phyloP scores from a whole-genome alignment of 1,139 yeast genomes.

The Magnusiomyces sp. region DNA sequence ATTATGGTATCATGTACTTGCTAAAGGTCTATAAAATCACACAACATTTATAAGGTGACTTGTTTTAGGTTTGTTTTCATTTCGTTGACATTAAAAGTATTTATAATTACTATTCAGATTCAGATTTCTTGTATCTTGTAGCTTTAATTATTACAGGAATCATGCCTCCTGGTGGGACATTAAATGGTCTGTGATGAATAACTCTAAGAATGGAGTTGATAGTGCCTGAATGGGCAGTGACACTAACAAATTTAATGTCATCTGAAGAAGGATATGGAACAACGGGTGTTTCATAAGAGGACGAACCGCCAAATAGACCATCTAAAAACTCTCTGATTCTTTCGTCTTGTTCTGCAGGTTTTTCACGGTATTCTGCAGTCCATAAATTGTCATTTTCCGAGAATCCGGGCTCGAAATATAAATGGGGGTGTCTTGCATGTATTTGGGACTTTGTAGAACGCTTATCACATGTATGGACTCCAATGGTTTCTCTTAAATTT shows the following conservation, averaged over 20 bases:
- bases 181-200: slow-evolving; percentile 45
- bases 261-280: slow-evolving; percentile 3
- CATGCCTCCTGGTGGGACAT: slow-evolving; percentile 59
- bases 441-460: slow-evolving; percentile 40
- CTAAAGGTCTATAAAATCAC: too few species aligned
- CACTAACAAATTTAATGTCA: slow-evolving; percentile 34
- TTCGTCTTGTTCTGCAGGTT: slow-evolving; percentile 41
- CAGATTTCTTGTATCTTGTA: slow-evolving; percentile 2
- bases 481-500: slow-evolving; percentile 56
- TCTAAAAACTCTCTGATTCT: slow-evolving; percentile 46
- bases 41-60: too few species aligned
- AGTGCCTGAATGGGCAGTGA: slow-evolving; percentile 58
- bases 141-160: slow-evolving; percentile 45
- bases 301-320: slow-evolving; percentile 32
- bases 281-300: background rate
- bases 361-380: slow-evolving; percentile 38
- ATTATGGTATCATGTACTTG: too few species aligned
- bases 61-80: too few species aligned
- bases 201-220: slow-evolving; percentile 47
- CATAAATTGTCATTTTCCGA: slow-evolving; percentile 42
- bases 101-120: too few species aligned
- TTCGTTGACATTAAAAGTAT: too few species aligned
- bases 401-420: slow-evolving; percentile 38
- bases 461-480: slow-evolving; percentile 60
- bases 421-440: slow-evolving; percentile 31